Evolutionary conservation across 345 rosid genomes (phyloP), one percentile per base, ranked within the genome.

Genomic region (Geranium brycei): DNA sequence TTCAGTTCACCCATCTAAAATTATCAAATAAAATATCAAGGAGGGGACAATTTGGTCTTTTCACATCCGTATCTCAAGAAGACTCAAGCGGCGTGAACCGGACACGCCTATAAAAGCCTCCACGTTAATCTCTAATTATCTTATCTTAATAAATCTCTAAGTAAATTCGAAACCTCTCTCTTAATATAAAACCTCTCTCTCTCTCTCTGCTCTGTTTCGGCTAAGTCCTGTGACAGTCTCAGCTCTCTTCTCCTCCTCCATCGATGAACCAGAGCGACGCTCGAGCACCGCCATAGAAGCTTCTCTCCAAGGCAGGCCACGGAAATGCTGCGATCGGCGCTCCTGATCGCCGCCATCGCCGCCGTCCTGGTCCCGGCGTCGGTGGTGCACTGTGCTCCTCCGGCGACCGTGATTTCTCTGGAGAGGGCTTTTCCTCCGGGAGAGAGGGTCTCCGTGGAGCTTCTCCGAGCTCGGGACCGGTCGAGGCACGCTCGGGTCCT

Each of bases 401-500:
- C 68, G 13, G 38, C 64, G 19, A 59, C 78, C 69, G 59, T 86
- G 72, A 77, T 92, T 7, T 81, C 81, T 51, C 74, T 92, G 13
- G 76, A 87, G 72, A 85, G 98, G 66, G 83, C 79, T 66, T 77
- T 79, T 70, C 95, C 98, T 40, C 68, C 81, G 65, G 78, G 71
- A 71, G 78, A 75, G 61, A 64, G n/a, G 31, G 78, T 85, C 1
- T 83, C 78, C 66, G 67, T 85, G 66, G 80, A 74, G 41, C 79
- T 77, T 30, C 86, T 86, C 69, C 72, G 72, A 23, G 88, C 88
- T 63, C 77, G 91, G 57, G 97, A 93, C 78, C 80, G 81, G 41
- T 71, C 75, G 65, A 77, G 99, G 19, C 96, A 85, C 78, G 70
- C 90, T 12, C 85, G 96, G 55, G 75, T 90, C 69, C 81, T 87